Evolutionary conservation across 2,329 filamentous ascomycete genomes (phyloP), one percentile per base, ranked within the genome.

Genomic region (Colletotrichum tanaceti): DNA sequence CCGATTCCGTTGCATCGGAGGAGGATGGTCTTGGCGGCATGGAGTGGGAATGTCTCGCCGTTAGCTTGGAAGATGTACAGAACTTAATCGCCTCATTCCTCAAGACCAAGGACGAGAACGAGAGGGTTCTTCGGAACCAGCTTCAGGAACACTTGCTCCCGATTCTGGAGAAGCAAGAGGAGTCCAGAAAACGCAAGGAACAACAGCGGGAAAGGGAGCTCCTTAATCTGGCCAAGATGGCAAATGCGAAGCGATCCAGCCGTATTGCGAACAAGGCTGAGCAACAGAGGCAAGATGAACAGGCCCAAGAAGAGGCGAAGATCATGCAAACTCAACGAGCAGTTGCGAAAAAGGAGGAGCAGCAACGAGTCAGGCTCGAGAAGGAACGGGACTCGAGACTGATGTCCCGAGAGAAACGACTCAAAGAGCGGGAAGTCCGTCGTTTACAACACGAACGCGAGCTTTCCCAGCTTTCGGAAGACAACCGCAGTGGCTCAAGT

Each of bases 211-310:
- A 97, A 76, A 93, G 90, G 71, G 95, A 98, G 74, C 80, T 97
- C 24, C 83, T 93, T 60, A 93, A 90, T 73, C 79, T 97, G 72
- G 91, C 95, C 73, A 95, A 96, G 77, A 87, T 98, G 81, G 93
- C 93, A n/a, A 93, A 91, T 65, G 95, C 96, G 4, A 99, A 99
- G 81, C 86, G 96, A 71, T 99, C 96, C 0, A 97, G 93, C 74
- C 89, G 96, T 71, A 89, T 99, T 72, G 94, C 95, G 20, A 87
- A 87, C 72, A 97, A 93, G 76, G 83, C 89, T 41, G 94, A 98
- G 76, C 91, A 89, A 71, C 92, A 94, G 75, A 90, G 89, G 73
- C 85, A 91, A 70, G 90, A 95, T 54, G 90, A 93, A 68, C 87
- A 91, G 73, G 86, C 85, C 20, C 88, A 85, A 11, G 91, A 94